Percentiles rank a stretch among this genome's conserved stretches.
These are phyloP conservation scores for Phytophthora agathidicida DNA, from an alignment of 352 stramenopile genomes.

Conservation along the genomic window DNA sequence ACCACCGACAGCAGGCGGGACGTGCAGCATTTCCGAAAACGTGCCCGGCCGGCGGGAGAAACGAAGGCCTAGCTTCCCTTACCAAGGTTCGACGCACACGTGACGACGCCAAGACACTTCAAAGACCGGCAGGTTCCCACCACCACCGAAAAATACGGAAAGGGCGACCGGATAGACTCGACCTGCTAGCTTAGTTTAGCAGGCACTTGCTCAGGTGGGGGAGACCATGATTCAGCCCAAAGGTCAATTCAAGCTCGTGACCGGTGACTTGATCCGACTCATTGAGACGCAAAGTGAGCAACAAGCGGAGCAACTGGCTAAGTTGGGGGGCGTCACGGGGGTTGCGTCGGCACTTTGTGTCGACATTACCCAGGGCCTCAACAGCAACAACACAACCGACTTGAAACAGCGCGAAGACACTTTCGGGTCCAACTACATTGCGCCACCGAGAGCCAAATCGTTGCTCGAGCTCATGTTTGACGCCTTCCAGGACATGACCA, in stretches of 20 bases:
- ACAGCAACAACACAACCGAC: conserved; percentile 51
- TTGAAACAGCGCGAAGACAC: conserved; percentile 56
- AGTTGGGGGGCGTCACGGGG: conserved; percentile 60
- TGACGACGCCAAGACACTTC: conserved; percentile 2
- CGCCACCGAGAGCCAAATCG: conserved; percentile 50
- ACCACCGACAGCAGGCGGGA: conserved; percentile 25
- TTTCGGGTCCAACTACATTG: conserved; percentile 77
- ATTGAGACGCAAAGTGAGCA: conserved; percentile 74
- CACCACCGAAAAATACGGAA: background rate
- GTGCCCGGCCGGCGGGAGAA: conserved; percentile 20
- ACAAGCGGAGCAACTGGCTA: conserved; percentile 57
- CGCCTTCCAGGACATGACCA: conserved; percentile 86
- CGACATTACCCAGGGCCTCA: conserved; percentile 52
- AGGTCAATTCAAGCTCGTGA: conserved; percentile 51
- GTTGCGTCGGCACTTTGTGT: conserved; percentile 55
- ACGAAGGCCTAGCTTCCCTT: conserved; percentile 14
- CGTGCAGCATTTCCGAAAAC: conserved; percentile 40
- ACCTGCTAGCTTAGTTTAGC: conserved; percentile 11
- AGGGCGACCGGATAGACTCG: background rate
- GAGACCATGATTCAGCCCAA: conserved; percentile 35
- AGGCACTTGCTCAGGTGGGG: conserved; percentile 22
- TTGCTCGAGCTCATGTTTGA: conserved; percentile 89
- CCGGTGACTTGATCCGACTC: conserved; percentile 66
- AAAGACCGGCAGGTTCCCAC: too few species aligned
- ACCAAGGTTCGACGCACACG: conserved; percentile 18